These are phyloP conservation scores for Aureobasidium sp. DNA, from an alignment of 2,329 filamentous ascomycete genomes.

Conservation along the genomic window DNA sequence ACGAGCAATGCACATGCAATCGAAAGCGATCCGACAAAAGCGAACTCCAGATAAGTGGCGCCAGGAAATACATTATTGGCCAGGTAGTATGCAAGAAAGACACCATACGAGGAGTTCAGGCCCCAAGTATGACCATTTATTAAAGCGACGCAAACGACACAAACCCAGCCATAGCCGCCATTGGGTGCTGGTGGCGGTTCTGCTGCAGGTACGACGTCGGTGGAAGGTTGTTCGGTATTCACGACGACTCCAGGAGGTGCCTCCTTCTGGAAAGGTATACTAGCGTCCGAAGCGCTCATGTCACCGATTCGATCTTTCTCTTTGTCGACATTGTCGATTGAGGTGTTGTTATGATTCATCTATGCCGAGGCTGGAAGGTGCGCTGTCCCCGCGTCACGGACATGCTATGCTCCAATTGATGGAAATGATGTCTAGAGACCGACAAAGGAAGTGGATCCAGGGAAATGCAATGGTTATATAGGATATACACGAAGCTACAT, in stretches of 20 bases:
- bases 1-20: slow-evolving; percentile 60
- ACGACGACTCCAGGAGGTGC: neutral
- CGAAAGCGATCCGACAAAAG: slow-evolving; percentile 68
- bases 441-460: neutral
- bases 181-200: slow-evolving; percentile 24
- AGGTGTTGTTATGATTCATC: slow-evolving; percentile 7
- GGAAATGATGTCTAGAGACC: neutral
- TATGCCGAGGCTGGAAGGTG: neutral
- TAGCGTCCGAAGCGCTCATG: neutral
- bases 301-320: neutral
- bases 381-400: neutral
- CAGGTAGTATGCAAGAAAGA: slow-evolving; percentile 72
- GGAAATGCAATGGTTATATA: neutral
- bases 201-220: neutral
- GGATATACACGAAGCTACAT: neutral
- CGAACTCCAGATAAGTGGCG: slow-evolving; percentile 60
- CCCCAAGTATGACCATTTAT: slow-evolving; percentile 45
- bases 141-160: slow-evolving; percentile 37
- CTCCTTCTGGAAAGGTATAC: neutral
- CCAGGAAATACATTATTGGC: slow-evolving; percentile 55
- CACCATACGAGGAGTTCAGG: slow-evolving; percentile 51
- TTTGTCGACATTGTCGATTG: slow-evolving; percentile 5
- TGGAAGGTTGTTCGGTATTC: neutral
- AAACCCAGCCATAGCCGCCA: slow-evolving; percentile 57
- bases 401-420: neutral